Percentiles rank a stretch among this genome's conserved stretches.
Conservation (phyloP, 805 yeast species). For the Metschnikowia cerradonensis region DNA sequence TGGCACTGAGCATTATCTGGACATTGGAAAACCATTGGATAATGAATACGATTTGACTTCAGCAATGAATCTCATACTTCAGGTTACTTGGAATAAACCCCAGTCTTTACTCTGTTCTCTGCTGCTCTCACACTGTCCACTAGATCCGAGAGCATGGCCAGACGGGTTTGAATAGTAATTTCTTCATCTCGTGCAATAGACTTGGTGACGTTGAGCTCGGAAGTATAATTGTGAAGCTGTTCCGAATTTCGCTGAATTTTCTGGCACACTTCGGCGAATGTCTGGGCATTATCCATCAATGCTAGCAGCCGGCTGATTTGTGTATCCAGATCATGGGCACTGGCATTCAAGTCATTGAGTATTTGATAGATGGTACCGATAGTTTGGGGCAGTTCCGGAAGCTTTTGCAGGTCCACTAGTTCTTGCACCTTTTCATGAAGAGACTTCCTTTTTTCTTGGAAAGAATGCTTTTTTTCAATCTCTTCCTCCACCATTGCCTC, state of each 20-base stretch:
- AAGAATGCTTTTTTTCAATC: background rate
- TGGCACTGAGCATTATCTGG: too few species aligned
- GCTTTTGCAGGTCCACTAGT: background rate
- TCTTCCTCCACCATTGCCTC: background rate
- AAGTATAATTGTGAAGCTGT: conserved; percentile 12
- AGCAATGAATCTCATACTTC: background rate
- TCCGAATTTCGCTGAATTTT: conserved; percentile 1
- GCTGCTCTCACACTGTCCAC: conserved; percentile 21
- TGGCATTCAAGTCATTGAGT: conserved; percentile 18
- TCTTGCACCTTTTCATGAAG: background rate
- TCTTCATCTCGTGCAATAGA: conserved; percentile 18
- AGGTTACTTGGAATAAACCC: background rate
- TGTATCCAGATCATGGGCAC: conserved; percentile 1
- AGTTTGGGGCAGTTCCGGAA: conserved; percentile 15
- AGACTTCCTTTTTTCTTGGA: background rate
- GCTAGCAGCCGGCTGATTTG: conserved; percentile 4
- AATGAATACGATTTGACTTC: background rate
- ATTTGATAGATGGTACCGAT: conserved; percentile 16
- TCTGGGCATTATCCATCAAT: conserved; percentile 4
- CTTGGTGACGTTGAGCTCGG: conserved; percentile 13
- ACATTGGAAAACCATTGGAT: too few species aligned
- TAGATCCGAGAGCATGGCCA: conserved; percentile 19
- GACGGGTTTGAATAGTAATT: conserved; percentile 16
- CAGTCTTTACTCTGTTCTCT: conserved; percentile 6
- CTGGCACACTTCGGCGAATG: background rate